A percentile compares a stretch with the other conserved stretches of the same genome.
Evolutionary conservation across 2,329 filamentous ascomycete species (phyloP).

Genomic region (Pseudogymnoascus sp.): DNA sequence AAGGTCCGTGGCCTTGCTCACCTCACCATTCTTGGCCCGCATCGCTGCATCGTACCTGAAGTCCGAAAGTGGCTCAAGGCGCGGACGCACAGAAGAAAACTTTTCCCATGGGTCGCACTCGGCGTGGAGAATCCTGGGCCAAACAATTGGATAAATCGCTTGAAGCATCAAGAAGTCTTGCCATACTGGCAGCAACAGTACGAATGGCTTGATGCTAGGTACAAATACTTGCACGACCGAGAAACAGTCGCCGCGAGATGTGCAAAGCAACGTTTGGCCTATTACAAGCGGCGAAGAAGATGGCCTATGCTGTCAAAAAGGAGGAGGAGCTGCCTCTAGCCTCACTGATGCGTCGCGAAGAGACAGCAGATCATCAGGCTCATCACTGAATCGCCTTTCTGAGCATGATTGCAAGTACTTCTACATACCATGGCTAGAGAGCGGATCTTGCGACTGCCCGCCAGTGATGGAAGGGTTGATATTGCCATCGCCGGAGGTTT

Average conservation of each 20-base stretch:
- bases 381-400: background rate
- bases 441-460: background rate
- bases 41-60: conserved; percentile 15
- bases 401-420: background rate
- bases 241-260: conserved; percentile 15
- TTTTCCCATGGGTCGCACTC: conserved; percentile 16
- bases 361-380: too few relatives aligned
- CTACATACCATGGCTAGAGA: background rate
- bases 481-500: too few relatives aligned
- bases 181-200: conserved; percentile 15
- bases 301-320: conserved; percentile 13
- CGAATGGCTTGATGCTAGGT: conserved; percentile 15
- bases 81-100: conserved; percentile 15
- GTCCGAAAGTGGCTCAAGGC: conserved; percentile 15
- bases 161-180: conserved; percentile 11
- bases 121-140: conserved; percentile 8
- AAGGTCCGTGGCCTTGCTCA: conserved; percentile 17
- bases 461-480: conserved; percentile 10
- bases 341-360: background rate
- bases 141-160: conserved; percentile 13
- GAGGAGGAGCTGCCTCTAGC: conserved; percentile 1
- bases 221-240: conserved; percentile 20
- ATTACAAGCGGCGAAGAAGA: conserved; percentile 11
- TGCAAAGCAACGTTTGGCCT: conserved; percentile 8
- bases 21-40: conserved; percentile 14